Evolutionary conservation across 768 basidiomycete genomes (phyloP), one percentile per base, ranked within the genome.

Genomic region (Kwoniella botswanensis): DNA sequence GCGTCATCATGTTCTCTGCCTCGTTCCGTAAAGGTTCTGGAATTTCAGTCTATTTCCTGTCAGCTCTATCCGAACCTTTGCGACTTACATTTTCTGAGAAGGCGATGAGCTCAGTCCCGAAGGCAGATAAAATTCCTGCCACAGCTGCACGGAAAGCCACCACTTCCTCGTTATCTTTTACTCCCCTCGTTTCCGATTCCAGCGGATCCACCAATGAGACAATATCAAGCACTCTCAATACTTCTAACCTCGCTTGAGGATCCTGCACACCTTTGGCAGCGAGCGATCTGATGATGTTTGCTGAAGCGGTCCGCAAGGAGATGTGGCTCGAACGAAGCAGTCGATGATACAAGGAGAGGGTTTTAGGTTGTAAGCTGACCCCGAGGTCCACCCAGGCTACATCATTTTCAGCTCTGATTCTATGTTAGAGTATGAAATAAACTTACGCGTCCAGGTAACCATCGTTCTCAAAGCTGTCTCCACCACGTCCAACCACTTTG

Each of bases 351-450:
- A 98, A 85, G 5, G 91, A 90, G 43, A 98, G 89, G 2, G 95
- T 93, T 15, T 88, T 88, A 13, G 92, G 93, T 1, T 95, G 98
- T 70, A 99, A 91, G 13, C 97, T 94, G 72, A 98, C 86, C 79
- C 93, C 94, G 75, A 99, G 95, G 79, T 99, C 97, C 75, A 98
- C 92, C 97, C 97, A 99, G 15, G 94, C 96, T 97, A 76, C 18
- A 54, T 7, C 26, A 41, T 41, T 17, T 46, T 78, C 68, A 79
- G 79, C 60, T 26, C 10, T n/a, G 50, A 12, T 13, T 44, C 24
- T n/a, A 21, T 22, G 17, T 5, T 5, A 15, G 10, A 15, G 12
- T 12, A 52, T 11, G 60, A 7, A 17, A 89, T 59, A 7, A 15
- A 89, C 95, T 79, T 81, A 97, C 95, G 93, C 68, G 93, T 94